These are phyloP conservation scores for Phytophthora tubulina DNA, from an alignment of 352 stramenopile species.

Conservation along the genomic window DNA sequence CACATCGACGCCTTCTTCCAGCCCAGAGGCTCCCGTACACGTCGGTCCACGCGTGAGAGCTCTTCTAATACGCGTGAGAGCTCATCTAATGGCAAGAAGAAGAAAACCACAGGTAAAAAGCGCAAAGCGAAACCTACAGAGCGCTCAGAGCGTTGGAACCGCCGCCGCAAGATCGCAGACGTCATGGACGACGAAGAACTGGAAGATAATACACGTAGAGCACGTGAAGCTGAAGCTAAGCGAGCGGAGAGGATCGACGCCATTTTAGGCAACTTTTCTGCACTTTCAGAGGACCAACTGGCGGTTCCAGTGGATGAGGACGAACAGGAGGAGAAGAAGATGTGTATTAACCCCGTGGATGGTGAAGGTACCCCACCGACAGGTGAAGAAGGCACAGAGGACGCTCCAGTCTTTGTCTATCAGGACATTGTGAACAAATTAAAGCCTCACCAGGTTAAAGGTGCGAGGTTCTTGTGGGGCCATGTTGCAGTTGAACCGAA, in stretches of 20 bases:
- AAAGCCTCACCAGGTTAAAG: slow-evolving; percentile 84
- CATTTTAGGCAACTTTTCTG: slow-evolving; percentile 48
- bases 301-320: slow-evolving; percentile 12
- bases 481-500: slow-evolving; percentile 76
- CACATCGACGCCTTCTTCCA: slow-evolving; percentile 22
- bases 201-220: slow-evolving; percentile 65
- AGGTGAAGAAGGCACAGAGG: slow-evolving; percentile 53
- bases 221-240: slow-evolving; percentile 70
- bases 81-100: slow-evolving; percentile 6
- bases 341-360: slow-evolving; percentile 70
- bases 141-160: slow-evolving; percentile 51
- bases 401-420: slow-evolving; percentile 76
- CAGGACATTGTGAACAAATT: slow-evolving; percentile 69
- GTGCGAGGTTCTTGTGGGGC: slow-evolving; percentile 85
- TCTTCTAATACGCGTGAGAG: not conserved
- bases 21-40: not conserved
- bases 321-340: slow-evolving; percentile 32
- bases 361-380: slow-evolving; percentile 50
- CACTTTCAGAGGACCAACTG: slow-evolving; percentile 48
- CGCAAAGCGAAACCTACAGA: slow-evolving; percentile 32
- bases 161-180: slow-evolving; percentile 69
- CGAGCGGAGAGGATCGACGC: slow-evolving; percentile 51
- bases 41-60: not conserved
- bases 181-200: slow-evolving; percentile 78
- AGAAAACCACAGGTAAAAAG: slow-evolving; percentile 29